A percentile compares a stretch with the other conserved stretches of the same genome.
These are phyloP conservation scores for Trichosporon inkin DNA, from an alignment of 1,284 basidiomycete genomes.

Conservation along the genomic window DNA sequence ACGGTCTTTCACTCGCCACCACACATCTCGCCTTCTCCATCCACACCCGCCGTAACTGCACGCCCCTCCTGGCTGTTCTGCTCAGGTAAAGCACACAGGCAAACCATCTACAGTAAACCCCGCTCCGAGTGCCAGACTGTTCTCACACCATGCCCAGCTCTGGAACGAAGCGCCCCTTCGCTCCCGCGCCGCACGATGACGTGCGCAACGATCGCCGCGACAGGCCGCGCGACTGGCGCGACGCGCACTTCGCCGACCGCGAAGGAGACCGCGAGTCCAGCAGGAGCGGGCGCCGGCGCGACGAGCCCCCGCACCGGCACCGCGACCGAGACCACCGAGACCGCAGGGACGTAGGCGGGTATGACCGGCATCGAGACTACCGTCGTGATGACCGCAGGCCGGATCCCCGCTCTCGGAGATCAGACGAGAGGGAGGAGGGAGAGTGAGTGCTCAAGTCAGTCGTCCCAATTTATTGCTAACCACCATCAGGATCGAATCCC, in stretches of 20 bases:
- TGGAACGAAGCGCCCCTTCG: slow-evolving; percentile 15
- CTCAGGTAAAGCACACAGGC: slow-evolving; percentile 5
- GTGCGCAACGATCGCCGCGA: slow-evolving; percentile 50
- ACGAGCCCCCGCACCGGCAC: slow-evolving; percentile 6
- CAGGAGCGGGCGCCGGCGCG: slow-evolving; percentile 16
- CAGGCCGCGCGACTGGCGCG: slow-evolving; percentile 68
- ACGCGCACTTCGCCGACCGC: slow-evolving; percentile 59
- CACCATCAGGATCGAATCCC: background rate
- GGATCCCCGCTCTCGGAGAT: slow-evolving; percentile 9
- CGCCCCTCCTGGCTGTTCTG: background rate
- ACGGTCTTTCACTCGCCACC: background rate
- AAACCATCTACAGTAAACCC: slow-evolving; percentile 15
- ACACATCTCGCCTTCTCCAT: too few species aligned
- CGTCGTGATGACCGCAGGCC: slow-evolving; percentile 18
- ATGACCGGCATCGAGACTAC: background rate
- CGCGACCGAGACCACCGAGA: slow-evolving; percentile 20
- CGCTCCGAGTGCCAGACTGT: slow-evolving; percentile 6
- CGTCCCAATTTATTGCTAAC: background rate
- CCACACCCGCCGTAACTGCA: background rate
- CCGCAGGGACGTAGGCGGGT: slow-evolving; percentile 10
- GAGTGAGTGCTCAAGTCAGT: slow-evolving; percentile 1
- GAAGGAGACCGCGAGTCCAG: slow-evolving; percentile 25
- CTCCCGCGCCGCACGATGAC: slow-evolving; percentile 6
- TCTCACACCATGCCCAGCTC: slow-evolving; percentile 23
- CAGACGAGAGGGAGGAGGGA: slow-evolving; percentile 16